Conservation (phyloP, 1,284 basidiomycete species). For the Acaromyces ingoldii region DNA sequence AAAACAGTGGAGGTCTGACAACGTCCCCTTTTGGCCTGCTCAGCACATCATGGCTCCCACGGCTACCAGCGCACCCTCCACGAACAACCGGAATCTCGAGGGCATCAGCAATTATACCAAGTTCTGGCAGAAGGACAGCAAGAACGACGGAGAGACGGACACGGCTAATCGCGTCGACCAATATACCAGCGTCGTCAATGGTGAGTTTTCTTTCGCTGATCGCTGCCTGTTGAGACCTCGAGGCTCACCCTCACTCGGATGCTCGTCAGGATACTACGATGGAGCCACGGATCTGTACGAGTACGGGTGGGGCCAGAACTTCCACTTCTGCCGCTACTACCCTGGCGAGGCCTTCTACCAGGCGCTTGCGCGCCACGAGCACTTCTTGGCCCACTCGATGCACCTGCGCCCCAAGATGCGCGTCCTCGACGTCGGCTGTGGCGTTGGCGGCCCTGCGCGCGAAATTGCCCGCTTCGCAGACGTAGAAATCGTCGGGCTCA, state of each 20-base stretch:
- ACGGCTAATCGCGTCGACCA: conserved; percentile 71
- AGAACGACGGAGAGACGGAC: conserved; percentile 66
- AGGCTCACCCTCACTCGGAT: neutral
- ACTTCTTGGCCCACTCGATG: conserved; percentile 75
- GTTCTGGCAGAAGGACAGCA: conserved; percentile 86
- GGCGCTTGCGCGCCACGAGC: conserved; percentile 87
- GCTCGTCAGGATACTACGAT: conserved; percentile 76
- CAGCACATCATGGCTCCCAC: conserved; percentile 22
- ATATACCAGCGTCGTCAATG: conserved; percentile 93
- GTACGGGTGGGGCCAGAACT: conserved; percentile 86
- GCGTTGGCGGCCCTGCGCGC: conserved; percentile 92
- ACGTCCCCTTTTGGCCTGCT: neutral
- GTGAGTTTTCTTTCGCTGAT: conserved; percentile 54
- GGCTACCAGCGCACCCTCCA: too few species aligned
- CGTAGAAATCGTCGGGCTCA: conserved; percentile 78
- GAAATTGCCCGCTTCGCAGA: conserved; percentile 91
- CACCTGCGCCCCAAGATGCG: conserved; percentile 73
- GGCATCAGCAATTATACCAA: conserved; percentile 87
- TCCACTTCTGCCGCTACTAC: conserved; percentile 98
- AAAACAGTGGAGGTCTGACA: too few species aligned
- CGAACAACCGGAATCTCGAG: conserved; percentile 71
- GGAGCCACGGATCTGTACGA: conserved; percentile 95
- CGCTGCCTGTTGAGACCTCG: neutral
- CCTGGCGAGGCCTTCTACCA: conserved; percentile 83
- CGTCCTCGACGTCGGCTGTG: conserved; percentile 96